A percentile compares a stretch with the other conserved stretches of the same genome.
Evolutionary conservation across 225 moss, liverwort and hornwort species (phyloP).

Genomic region (Ulota crispa): DNA sequence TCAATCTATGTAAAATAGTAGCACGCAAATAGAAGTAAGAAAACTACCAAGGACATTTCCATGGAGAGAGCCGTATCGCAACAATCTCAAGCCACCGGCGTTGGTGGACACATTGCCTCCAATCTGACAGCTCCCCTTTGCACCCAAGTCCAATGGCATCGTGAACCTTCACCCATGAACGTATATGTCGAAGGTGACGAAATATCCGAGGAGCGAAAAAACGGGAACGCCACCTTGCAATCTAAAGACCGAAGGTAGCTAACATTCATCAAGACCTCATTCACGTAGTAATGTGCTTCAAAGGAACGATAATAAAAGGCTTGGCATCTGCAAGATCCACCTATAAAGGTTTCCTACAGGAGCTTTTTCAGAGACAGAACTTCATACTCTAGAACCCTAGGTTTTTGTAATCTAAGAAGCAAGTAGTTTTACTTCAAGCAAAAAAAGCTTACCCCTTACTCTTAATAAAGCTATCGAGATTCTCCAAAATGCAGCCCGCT

Average conservation of each 20-base stretch:
- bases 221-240: constrained; percentile 6
- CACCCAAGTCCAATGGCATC: constrained; percentile 98
- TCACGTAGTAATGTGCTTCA: constrained; percentile 14
- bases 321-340: constrained; percentile 9
- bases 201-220: constrained; percentile 17
- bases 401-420: constrained; percentile 3
- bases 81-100: constrained; percentile 87
- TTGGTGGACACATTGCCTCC: constrained; percentile 98
- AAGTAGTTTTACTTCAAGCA: constrained; percentile 2
- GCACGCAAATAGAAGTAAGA: constrained; percentile 13
- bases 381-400: background rate
- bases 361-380: background rate
- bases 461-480: constrained; percentile 69
- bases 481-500: constrained; percentile 97
- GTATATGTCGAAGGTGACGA: constrained; percentile 17
- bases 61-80: constrained; percentile 97
- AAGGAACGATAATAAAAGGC: background rate
- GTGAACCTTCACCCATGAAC: constrained; percentile 61
- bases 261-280: constrained; percentile 13
- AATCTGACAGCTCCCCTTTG: constrained; percentile 99
- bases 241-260: constrained; percentile 19
- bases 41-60: constrained; percentile 81
- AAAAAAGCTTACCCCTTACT: constrained; percentile 64
- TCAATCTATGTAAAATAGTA: constrained; percentile 2
- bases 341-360: background rate